Conservation (phyloP, 2,329 filamentous ascomycete genomes). For the Sporothrix schenckii region DNA sequence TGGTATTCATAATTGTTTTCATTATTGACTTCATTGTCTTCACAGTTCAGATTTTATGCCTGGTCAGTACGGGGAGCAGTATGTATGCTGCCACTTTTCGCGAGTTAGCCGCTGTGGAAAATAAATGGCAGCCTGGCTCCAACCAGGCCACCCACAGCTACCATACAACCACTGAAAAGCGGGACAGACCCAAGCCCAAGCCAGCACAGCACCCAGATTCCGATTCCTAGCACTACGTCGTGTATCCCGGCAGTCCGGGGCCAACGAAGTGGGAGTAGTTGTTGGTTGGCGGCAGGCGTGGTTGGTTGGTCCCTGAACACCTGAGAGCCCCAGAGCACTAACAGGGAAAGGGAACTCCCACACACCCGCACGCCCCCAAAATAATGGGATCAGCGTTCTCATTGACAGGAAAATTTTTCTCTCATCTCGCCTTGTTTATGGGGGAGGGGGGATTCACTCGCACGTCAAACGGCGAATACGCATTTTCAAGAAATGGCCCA, state of each 20-base stretch:
- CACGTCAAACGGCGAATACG: neutral
- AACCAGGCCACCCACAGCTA: neutral
- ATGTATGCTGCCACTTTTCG: neutral
- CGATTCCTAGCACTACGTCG: neutral
- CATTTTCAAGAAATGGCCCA: neutral
- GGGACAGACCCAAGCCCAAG: neutral
- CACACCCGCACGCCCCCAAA: neutral
- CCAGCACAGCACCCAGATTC: neutral
- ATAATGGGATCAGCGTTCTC: slow-evolving; percentile 15
- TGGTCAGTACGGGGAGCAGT: neutral
- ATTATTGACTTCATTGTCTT: too few relatives aligned
- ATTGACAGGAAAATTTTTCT: slow-evolving; percentile 14
- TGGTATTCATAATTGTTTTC: too few relatives aligned
- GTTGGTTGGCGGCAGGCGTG: neutral
- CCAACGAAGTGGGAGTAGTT: neutral
- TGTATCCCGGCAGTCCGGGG: neutral
- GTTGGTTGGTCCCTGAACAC: slow-evolving; percentile 11
- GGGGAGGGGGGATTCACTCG: too few relatives aligned
- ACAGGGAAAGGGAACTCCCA: slow-evolving; percentile 5
- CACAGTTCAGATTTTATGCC: neutral
- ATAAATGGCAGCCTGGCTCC: neutral
- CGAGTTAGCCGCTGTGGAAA: slow-evolving; percentile 26
- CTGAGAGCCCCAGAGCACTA: neutral
- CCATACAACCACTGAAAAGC: neutral
- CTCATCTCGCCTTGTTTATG: neutral